A percentile compares a stretch with the other conserved stretches of the same genome.
Conservation (phyloP, 2,329 filamentous ascomycete genomes). For the Ramularia endophylla region DNA sequence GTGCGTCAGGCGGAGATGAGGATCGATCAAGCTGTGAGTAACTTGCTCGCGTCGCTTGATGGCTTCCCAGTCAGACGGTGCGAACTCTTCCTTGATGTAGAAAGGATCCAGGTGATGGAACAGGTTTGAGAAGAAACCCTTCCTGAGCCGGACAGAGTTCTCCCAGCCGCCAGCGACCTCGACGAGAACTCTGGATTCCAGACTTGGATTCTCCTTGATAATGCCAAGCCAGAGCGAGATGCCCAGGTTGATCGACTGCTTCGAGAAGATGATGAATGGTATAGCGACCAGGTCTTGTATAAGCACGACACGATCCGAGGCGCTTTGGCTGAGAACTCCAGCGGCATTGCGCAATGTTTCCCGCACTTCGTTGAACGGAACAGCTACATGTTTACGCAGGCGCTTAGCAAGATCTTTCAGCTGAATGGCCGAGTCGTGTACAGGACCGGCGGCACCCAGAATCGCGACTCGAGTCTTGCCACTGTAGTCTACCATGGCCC, state of each 20-base stretch:
- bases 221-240: conserved; percentile 95
- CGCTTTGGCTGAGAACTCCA: conserved; percentile 73
- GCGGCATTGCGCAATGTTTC: conserved; percentile 80
- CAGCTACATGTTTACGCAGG: conserved; percentile 61
- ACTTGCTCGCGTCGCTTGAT: conserved; percentile 70
- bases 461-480: conserved; percentile 15
- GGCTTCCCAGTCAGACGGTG: conserved; percentile 74
- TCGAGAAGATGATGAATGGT: conserved; percentile 88
- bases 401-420: conserved; percentile 68
- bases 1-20: conserved; percentile 77
- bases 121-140: conserved; percentile 72
- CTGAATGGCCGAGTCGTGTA: conserved; percentile 48
- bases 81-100: conserved; percentile 84
- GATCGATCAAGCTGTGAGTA: conserved; percentile 76
- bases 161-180: conserved; percentile 93
- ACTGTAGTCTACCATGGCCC: conserved; percentile 27
- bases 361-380: conserved; percentile 68
- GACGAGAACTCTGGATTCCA: conserved; percentile 78
- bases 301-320: conserved; percentile 69
- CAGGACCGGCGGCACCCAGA: conserved; percentile 13
- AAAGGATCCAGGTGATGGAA: conserved; percentile 81
- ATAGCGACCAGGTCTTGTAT: conserved; percentile 85
- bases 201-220: conserved; percentile 87
- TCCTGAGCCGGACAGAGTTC: conserved; percentile 65
- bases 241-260: conserved; percentile 90